Evolutionary conservation across 305 asterid species (phyloP).

Genomic region (Coffea humblotiana): DNA sequence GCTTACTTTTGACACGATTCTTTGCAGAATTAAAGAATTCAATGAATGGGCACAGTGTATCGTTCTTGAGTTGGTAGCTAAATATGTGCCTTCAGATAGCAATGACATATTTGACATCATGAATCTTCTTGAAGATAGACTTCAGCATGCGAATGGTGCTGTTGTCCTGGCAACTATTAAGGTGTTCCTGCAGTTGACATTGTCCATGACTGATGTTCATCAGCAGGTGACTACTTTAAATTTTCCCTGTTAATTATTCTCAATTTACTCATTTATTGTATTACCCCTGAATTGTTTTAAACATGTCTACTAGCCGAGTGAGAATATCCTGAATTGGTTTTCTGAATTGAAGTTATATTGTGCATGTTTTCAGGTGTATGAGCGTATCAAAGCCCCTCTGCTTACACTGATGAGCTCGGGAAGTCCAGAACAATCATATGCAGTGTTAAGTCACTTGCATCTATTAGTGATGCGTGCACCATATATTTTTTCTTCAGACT

Average conservation of each 20-base stretch:
- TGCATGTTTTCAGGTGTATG: slow-evolving; percentile 63
- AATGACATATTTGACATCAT: slow-evolving; percentile 96
- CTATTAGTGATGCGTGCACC: slow-evolving; percentile 98
- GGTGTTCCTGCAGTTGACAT: slow-evolving; percentile 86
- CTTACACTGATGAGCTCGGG: slow-evolving; percentile 99
- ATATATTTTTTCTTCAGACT: slow-evolving; percentile 85
- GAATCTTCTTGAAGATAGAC: slow-evolving; percentile 99
- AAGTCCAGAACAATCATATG: slow-evolving; percentile 96
- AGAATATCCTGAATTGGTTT: not conserved
- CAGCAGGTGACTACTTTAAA: slow-evolving; percentile 72
- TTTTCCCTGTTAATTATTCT: slow-evolving; percentile 14
- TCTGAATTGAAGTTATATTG: not conserved
- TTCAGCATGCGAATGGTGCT: slow-evolving; percentile 99
- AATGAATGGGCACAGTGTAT: slow-evolving; percentile 98
- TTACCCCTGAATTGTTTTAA: not conserved
- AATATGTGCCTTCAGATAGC: slow-evolving; percentile 86
- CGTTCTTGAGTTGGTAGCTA: slow-evolving; percentile 86
- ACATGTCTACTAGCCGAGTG: not conserved
- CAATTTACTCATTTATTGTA: not conserved
- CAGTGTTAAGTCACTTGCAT: slow-evolving; percentile 95
- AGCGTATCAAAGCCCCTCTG: slow-evolving; percentile 98
- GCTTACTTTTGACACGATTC: slow-evolving; percentile 21
- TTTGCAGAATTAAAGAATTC: slow-evolving; percentile 88
- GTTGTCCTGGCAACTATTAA: slow-evolving; percentile 96
- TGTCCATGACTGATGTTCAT: slow-evolving; percentile 98